phyloP scores from a whole-genome alignment of 805 yeast genomes.

The Kodamaea restingae region DNA sequence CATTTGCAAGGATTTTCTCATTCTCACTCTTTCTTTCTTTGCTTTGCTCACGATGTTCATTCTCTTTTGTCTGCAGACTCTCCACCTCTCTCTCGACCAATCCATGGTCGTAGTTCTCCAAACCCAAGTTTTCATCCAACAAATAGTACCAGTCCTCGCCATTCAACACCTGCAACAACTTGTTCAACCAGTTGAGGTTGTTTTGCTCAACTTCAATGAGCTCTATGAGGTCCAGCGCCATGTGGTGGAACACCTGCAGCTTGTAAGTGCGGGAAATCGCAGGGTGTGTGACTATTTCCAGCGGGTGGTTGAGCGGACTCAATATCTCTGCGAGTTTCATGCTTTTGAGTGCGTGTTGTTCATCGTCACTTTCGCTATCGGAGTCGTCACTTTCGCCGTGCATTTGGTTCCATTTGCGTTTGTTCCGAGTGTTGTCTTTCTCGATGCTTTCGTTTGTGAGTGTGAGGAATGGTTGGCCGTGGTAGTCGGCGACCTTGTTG shows the following conservation, averaged over 20 bases:
- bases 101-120: slow-evolving; percentile 70
- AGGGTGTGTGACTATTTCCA: slow-evolving; percentile 71
- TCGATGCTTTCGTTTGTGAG: slow-evolving; percentile 35
- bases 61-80: not conserved
- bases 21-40: slow-evolving; percentile 3
- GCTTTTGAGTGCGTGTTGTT: slow-evolving; percentile 26
- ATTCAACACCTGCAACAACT: slow-evolving; percentile 70
- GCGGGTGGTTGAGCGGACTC: slow-evolving; percentile 75
- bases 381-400: slow-evolving; percentile 14
- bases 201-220: slow-evolving; percentile 78
- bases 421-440: slow-evolving; percentile 22
- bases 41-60: not conserved
- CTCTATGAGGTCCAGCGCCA: slow-evolving; percentile 72
- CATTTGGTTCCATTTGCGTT: slow-evolving; percentile 35
- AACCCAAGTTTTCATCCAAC: slow-evolving; percentile 57
- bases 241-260: slow-evolving; percentile 42
- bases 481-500: slow-evolving; percentile 37
- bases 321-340: slow-evolving; percentile 46
- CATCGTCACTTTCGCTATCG: slow-evolving; percentile 12
- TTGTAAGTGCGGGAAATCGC: slow-evolving; percentile 65
- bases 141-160: slow-evolving; percentile 81
- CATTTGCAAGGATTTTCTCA: no score
- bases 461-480: slow-evolving; percentile 33
- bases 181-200: slow-evolving; percentile 65
- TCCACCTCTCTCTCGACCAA: slow-evolving; percentile 23